Evolutionary conservation across 2,329 filamentous ascomycete genomes (phyloP), one percentile per base, ranked within the genome.

Genomic region (Aphanocladium album): DNA sequence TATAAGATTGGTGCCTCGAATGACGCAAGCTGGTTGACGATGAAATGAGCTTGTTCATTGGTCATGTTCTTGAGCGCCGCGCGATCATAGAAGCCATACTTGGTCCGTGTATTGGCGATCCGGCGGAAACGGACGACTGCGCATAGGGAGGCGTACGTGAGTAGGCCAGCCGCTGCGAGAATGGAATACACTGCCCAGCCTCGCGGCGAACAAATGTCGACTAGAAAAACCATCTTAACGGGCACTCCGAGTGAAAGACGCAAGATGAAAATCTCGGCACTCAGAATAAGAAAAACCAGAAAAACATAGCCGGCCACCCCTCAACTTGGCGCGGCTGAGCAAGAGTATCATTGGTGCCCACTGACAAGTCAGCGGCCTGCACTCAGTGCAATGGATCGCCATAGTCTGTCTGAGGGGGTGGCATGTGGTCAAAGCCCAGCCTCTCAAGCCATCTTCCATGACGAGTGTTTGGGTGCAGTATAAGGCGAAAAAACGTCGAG

Each of bases 11-110:
- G 76, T 39, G 77, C 78, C 58, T 79, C 76, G 1, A 65, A 62
- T 17, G 67, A 60, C 5, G 67, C 61, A 7, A 76, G 61, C 37
- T 69, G 68, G 61, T 72, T 70, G 17, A 79, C 67, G 62, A 82
- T 77, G 59, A 73, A 70, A 61, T 79, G 77, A 6, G 81, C 78
- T 55, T 82, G 75, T 62, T 72, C 63, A 46, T 74, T 72, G 17
- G 74, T 78, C 77, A 79, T 79, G 55, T 65, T 63, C 11, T 71
- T 67, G 9, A 78, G 59, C 5, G 76, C 76, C 9, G 63, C 64
- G 14, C 75, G 74, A 62, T 74, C 68, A 5, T 69, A 62, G 61
- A 70, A 77, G 21, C 67, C 65, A 63, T 72, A 69, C 33, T 66
- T 66, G 46, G 67, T 65, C n/a, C 66, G 69, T 60, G 73, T 60